A percentile compares a stretch with the other conserved stretches of the same genome.
phyloP scores from a whole-genome alignment of 106 monocot species.

The Posidonia australis region DNA sequence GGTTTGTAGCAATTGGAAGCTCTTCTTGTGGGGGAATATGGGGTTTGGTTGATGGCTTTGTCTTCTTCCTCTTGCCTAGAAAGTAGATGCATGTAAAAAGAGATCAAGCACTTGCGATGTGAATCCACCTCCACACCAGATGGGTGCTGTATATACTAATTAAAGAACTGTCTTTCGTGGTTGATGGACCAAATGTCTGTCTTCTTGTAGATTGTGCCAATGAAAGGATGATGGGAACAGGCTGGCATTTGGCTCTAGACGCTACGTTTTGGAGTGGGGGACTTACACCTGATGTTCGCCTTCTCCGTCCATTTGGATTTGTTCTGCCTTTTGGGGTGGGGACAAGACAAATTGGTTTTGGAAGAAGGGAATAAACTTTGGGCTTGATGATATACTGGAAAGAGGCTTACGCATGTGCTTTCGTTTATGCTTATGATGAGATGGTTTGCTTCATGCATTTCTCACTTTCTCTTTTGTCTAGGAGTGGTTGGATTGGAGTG shows the following conservation, averaged over 20 bases:
- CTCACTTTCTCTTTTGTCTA: no score
- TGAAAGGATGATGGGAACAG: background rate
- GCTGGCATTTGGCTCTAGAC: background rate
- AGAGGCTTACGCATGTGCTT: no score
- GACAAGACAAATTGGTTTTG: no score
- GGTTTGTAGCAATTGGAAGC: slow-evolving; percentile 19
- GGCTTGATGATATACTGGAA: slow-evolving; percentile 10
- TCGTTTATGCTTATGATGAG: no score
- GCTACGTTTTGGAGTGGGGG: background rate
- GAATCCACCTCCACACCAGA: no score
- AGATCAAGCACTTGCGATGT: background rate
- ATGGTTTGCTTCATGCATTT: no score
- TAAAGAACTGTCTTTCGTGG: background rate
- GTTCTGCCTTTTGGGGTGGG: background rate
- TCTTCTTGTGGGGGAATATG: slow-evolving; percentile 8
- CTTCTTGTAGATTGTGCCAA: background rate
- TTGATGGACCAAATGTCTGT: background rate
- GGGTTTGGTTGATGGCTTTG: background rate
- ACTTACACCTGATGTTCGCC: background rate
- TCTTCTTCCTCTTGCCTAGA: slow-evolving; percentile 2
- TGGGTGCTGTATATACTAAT: background rate
- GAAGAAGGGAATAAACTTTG: slow-evolving; percentile 12
- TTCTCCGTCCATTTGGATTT: slow-evolving; percentile 4
- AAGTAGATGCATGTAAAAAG: no score
- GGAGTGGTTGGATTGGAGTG: no score